Evolutionary conservation across 1,139 yeast species (phyloP).

Genomic region (Hanseniaspora gamundiae): DNA sequence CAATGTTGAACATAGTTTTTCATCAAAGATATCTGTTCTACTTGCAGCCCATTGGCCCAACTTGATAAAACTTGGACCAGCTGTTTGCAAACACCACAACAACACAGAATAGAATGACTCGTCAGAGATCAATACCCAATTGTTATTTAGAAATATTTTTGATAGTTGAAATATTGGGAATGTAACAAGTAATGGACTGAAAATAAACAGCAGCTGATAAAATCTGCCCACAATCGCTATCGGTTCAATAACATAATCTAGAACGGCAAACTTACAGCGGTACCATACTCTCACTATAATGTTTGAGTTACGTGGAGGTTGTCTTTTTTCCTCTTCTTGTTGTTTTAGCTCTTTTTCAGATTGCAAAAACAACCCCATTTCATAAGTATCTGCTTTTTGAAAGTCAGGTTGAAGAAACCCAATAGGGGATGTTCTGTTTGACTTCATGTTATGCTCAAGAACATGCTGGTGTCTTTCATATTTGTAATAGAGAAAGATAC

Average conservation of each 20-base stretch:
- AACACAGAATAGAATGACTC: constrained; percentile 45
- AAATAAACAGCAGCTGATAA: constrained; percentile 49
- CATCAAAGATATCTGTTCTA: constrained; percentile 87
- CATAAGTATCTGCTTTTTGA: constrained; percentile 49
- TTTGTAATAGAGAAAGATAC: background rate
- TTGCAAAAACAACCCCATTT: constrained; percentile 50
- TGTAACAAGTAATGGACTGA: constrained; percentile 54
- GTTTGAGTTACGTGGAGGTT: constrained; percentile 9
- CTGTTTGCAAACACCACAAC: constrained; percentile 42
- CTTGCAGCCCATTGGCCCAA: constrained; percentile 99
- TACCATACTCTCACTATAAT: background rate
- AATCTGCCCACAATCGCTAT: constrained; percentile 55
- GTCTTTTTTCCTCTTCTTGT: constrained; percentile 24
- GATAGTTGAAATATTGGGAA: constrained; percentile 52
- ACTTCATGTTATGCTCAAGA: background rate
- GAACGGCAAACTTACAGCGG: background rate
- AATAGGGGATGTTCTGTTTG: background rate
- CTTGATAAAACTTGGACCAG: constrained; percentile 92
- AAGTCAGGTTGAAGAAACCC: constrained; percentile 26
- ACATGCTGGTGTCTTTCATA: constrained; percentile 1
- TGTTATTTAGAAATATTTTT: constrained; percentile 9
- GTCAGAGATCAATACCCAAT: constrained; percentile 23
- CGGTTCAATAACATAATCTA: constrained; percentile 47
- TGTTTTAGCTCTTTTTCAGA: constrained; percentile 39
- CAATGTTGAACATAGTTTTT: constrained; percentile 65